Percentiles rank a stretch among this genome's conserved stretches.
phyloP scores from a whole-genome alignment of 805 yeast genomes.

The Kockiozyma suomiensis region DNA sequence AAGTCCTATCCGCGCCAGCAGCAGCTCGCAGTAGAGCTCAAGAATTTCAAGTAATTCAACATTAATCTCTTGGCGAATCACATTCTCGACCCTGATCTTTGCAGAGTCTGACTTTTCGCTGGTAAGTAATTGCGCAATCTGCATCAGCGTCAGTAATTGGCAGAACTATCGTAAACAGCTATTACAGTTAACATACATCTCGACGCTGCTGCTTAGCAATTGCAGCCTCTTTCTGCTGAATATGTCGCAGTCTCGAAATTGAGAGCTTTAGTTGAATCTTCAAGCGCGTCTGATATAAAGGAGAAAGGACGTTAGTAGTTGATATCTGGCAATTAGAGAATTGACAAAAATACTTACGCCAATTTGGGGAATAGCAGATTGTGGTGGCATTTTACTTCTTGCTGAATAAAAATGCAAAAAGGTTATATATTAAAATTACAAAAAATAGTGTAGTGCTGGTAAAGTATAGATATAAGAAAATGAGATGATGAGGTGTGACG shows the following conservation, averaged over 20 bases:
- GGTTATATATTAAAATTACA: neutral
- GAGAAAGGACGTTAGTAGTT: too few relatives aligned
- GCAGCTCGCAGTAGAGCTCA: conserved; percentile 79
- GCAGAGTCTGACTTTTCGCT: conserved; percentile 82
- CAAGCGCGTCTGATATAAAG: conserved; percentile 34
- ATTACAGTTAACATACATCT: conserved; percentile 43
- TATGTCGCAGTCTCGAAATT: conserved; percentile 65
- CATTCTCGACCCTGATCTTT: conserved; percentile 76
- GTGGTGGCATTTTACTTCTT: neutral
- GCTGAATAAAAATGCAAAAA: neutral
- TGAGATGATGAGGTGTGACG: neutral
- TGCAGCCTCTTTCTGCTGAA: conserved; percentile 75
- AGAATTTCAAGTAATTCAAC: conserved; percentile 76
- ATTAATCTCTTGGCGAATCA: conserved; percentile 78
- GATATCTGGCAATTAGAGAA: neutral
- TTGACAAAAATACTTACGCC: conserved; percentile 3
- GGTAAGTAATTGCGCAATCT: conserved; percentile 67
- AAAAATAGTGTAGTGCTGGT: neutral
- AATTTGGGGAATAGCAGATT: conserved; percentile 1
- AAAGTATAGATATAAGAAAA: neutral
- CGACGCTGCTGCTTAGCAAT: conserved; percentile 74
- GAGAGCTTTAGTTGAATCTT: conserved; percentile 60
- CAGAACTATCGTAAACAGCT: neutral
- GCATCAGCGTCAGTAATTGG: conserved; percentile 13
- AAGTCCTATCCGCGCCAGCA: conserved; percentile 72